Evolutionary conservation across 495 filamentous ascomycete species (phyloP), one percentile per base, ranked within the genome.

Genomic region (Sabuloglossum arenarium): DNA sequence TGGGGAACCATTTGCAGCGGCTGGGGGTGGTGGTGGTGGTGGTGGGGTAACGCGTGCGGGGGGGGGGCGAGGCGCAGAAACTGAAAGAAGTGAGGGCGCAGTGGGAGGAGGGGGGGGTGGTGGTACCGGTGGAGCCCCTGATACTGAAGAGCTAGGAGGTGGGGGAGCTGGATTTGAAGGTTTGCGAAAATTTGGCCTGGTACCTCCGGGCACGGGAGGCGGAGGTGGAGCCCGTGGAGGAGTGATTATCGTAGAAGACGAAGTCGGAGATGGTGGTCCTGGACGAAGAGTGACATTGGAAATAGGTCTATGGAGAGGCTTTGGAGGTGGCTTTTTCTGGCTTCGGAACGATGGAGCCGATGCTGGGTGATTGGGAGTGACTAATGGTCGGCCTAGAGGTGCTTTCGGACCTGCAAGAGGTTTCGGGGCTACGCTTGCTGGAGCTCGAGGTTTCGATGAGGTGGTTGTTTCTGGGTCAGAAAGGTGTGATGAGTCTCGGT

Each of bases 401-500:
- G 62, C 57, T 34, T 53, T 54, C 0, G 57, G 54, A 30, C 63
- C 70, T 31, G 69, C 70, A 37, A 79, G 88, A 52, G 77, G 73
- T 63, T 73, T 82, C 0, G 79, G 79, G 23, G 71, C 74, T 56
- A 73, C 70, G 19, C 19, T 27, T 12, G 56, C 21, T 31, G 54
- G 53, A 49, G 60, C 59, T 63, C 32, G 58, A 8, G 69, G 65
- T 27, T 60, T 60, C 28, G 69, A 70, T 58, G 64, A 68, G 59
- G 68, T 64, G 47, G 77, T 75, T n/a, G 73, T 73, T 60, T 93
- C 86, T 12, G 84, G 79, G 60, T 93, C 87, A 32, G 86, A 87
- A 25, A 82, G 70, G 62, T 94, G 91, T 54, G 85, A 75, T 24
- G 87, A 79, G 49, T 82, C 81, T 61, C 73, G 77, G 63, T 73